A percentile compares a stretch with the other conserved stretches of the same genome.
Evolutionary conservation across 495 filamentous ascomycete species (phyloP).

Genomic region (Rostrohypoxylon terebratum): DNA sequence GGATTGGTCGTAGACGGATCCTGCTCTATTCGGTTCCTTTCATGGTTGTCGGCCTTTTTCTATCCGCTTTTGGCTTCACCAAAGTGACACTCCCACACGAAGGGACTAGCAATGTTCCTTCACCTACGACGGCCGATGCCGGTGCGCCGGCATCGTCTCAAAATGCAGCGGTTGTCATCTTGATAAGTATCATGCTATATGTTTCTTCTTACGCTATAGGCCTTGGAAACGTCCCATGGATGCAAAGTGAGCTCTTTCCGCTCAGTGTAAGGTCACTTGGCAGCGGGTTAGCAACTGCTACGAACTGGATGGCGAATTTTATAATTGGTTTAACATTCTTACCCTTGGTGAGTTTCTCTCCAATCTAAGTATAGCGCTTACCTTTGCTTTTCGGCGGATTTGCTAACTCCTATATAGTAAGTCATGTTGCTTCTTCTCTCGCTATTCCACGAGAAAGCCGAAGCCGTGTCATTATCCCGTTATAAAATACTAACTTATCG

Average conservation of each 20-base stretch:
- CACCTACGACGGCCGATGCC: neutral
- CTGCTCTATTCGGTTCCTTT: constrained; percentile 86
- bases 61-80: constrained; percentile 75
- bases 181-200: constrained; percentile 81
- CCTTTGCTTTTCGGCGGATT: neutral
- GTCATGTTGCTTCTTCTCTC: constrained; percentile 5
- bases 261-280: constrained; percentile 84
- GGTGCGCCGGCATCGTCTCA: constrained; percentile 37
- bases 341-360: constrained; percentile 64
- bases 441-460: neutral
- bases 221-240: constrained; percentile 94
- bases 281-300: constrained; percentile 83
- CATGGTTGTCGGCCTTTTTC: constrained; percentile 78
- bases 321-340: constrained; percentile 89
- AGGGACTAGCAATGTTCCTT: constrained; percentile 45
- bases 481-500: constrained; percentile 15
- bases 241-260: constrained; percentile 91
- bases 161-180: constrained; percentile 65
- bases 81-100: constrained; percentile 62
- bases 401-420: constrained; percentile 39
- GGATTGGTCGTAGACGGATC: constrained; percentile 81
- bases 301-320: constrained; percentile 91
- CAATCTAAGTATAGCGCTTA: neutral
- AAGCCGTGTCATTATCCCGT: neutral
- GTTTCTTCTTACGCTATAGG: constrained; percentile 87